These are phyloP conservation scores for Wickerhamiella australiensis DNA, from an alignment of 805 yeast genomes.

Conservation along the genomic window DNA sequence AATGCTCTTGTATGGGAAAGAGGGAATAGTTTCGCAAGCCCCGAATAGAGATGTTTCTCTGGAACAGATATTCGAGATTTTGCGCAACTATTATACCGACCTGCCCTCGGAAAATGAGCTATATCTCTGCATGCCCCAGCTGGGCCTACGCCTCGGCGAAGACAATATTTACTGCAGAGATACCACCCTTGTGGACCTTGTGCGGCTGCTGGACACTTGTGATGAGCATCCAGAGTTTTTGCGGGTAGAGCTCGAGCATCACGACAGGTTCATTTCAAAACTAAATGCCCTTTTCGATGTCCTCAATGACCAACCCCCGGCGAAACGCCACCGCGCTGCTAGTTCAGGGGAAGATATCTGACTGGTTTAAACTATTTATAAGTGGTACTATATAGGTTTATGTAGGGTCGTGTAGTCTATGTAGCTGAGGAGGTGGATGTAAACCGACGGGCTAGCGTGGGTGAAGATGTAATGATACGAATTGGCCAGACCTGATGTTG, in stretches of 20 bases:
- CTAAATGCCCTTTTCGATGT: slow-evolving; percentile 17
- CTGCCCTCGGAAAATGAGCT: slow-evolving; percentile 17
- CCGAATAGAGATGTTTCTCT: slow-evolving; percentile 6
- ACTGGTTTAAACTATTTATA: not conserved
- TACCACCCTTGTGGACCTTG: slow-evolving; percentile 20
- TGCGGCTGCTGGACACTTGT: slow-evolving; percentile 18
- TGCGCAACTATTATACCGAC: slow-evolving; percentile 14
- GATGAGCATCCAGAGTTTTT: slow-evolving; percentile 13
- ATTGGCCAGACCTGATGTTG: too few species aligned
- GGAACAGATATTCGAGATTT: slow-evolving; percentile 16
- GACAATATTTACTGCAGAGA: slow-evolving; percentile 23
- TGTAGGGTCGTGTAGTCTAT: too few species aligned
- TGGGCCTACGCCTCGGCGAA: slow-evolving; percentile 22
- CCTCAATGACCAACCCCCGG: slow-evolving; percentile 13
- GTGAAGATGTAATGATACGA: too few species aligned
- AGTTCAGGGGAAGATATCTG: not conserved
- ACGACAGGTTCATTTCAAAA: slow-evolving; percentile 18
- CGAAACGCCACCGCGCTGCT: not conserved
- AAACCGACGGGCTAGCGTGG: too few species aligned
- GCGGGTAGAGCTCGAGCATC: slow-evolving; percentile 14
- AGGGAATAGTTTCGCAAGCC: not conserved
- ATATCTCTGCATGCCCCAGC: slow-evolving; percentile 18
- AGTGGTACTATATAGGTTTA: too few species aligned
- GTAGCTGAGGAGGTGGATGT: too few species aligned
- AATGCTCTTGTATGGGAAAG: not conserved